Base-by-base conservation (phyloP, 495 filamentous ascomycete species). In the Aspergillus avenaceus region DNA sequence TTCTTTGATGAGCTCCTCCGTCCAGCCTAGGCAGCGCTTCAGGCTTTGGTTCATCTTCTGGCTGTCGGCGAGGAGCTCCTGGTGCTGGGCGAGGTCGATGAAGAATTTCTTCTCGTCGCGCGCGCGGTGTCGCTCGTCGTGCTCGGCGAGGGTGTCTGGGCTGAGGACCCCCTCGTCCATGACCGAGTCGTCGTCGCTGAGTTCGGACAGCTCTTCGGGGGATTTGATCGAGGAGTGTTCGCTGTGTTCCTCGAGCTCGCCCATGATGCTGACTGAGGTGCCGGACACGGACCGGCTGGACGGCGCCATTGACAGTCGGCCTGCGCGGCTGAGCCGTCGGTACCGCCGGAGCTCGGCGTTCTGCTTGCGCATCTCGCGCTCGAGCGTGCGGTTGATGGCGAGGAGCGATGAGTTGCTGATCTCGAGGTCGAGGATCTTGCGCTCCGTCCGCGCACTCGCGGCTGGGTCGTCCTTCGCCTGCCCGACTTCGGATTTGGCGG, bases 401-500 rank as follows among this genome's bases (percentile, higher is more conserved):
- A 96, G 78, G 7, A 99, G 80, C 19, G 90, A 96, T 2, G 90
- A 92, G 56, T 99, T 99, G 53, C 88, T 95, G 51, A 99, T 99
- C 61, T 99, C 88, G n/a, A 99, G 74, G 64, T 99, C 93, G 55
- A 97, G 74, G 24, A 99, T 91, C 67, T 97, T 97, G 48, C 93
- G 83, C 67, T 97, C 93, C 6, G 88, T 84, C 13, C 93, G 83
- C 6, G 93, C 93, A 65, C 87, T 92, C 9, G 86, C 78, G 2
- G 91, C 90, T 8, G 84, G 69, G 29, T 91, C 88, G 44, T 49
- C 46, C n/a, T 75, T 85, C 45, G 79, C 36, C 7, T 52, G 52
- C 4, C 65, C 21, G 79, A 77, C 45, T 31, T 74, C 67, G 4
- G 67, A 60, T 34, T 73, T 77, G 0, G 67, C 65, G 5, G 76